Base-by-base conservation (phyloP, 352 stramenopile species). In the Blastocystis sp. region DNA sequence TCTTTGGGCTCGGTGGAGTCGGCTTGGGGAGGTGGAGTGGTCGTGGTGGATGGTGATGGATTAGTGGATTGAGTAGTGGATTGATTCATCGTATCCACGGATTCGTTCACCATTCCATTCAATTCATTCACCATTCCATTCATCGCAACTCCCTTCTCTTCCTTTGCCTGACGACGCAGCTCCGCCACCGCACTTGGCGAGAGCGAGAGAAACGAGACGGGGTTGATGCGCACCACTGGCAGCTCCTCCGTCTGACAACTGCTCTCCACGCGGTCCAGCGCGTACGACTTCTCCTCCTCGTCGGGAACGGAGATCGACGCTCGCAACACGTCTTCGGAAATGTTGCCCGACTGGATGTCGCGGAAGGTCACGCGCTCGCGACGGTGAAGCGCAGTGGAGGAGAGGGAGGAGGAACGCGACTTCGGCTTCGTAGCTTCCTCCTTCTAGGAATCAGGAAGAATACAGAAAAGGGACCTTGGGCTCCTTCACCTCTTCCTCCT, bases 321-420 rank as follows among this genome's bases (percentile, higher is more conserved):
- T 32, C 18, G 29, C 24, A 81, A n/a, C 0, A 81, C 38, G 40
- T 81, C 69, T 46, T 81, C 69, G 24, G 46, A 46, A 8, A 81
- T 44, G 24, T 81, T 81, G 32, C 69, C 69, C 34, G 21, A 63
- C 11, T 63, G 34, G 32, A 81, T 42, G 40, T 81, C 69, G 27
- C 63, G 61, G 32, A 81, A 81, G 36, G 69, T 64, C 9, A 81
- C 69, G 38, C 38, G 69, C 53, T 81, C 69, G 40, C 69, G 69
- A n/a, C 38, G 46, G 34, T 64, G 54, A 44, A 29, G 51, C 14
- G 48, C 2, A n/a, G 40, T 11, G 7, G 69, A 81, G 16, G 69
- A 64, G 16, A 81, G 9, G 11, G 69, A 81, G 0, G 69, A 81
- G 1, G 46, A 63, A 21, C 69, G 49, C 24, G 46, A 64, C n/a